A percentile compares a stretch with the other conserved stretches of the same genome.
Evolutionary conservation across 2,329 filamentous ascomycete species (phyloP).

Genomic region (Scleromitrula shiraiana): DNA sequence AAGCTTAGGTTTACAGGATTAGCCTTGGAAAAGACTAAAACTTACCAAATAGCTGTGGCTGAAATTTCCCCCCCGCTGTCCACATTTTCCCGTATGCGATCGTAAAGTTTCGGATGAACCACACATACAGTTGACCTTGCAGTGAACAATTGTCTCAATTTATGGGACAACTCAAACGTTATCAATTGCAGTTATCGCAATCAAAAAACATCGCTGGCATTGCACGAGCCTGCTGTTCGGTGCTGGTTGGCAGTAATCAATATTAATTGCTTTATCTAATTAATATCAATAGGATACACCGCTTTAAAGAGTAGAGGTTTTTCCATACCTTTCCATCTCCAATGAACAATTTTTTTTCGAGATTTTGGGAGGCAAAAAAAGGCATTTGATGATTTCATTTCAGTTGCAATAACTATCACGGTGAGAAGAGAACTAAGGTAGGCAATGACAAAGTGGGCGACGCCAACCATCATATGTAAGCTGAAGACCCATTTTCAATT

Average conservation of each 20-base stretch:
- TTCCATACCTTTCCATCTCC: background rate
- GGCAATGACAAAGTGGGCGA: constrained; percentile 3
- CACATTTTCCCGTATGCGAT: background rate
- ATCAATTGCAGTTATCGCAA: background rate
- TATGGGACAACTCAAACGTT: background rate
- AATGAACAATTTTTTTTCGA: background rate
- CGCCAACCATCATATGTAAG: constrained; percentile 9
- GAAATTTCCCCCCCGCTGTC: constrained; percentile 3
- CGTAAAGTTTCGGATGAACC: constrained; percentile 7
- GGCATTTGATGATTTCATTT: background rate
- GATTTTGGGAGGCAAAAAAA: background rate
- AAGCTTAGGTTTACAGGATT: background rate
- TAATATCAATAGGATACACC: constrained; percentile 1
- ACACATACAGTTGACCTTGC: background rate
- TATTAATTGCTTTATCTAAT: constrained; percentile 3
- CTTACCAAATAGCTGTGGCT: constrained; percentile 1
- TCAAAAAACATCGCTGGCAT: background rate
- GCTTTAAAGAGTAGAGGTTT: background rate
- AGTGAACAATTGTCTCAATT: background rate
- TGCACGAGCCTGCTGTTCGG: background rate
- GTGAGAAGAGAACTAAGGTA: constrained; percentile 6
- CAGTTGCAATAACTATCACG: background rate
- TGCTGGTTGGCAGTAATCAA: constrained; percentile 2
- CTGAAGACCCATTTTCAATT: constrained; percentile 6
- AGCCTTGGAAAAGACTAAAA: background rate